Conservation (phyloP, 2,329 filamentous ascomycete species). For the Thielaviopsis punctulata region DNA sequence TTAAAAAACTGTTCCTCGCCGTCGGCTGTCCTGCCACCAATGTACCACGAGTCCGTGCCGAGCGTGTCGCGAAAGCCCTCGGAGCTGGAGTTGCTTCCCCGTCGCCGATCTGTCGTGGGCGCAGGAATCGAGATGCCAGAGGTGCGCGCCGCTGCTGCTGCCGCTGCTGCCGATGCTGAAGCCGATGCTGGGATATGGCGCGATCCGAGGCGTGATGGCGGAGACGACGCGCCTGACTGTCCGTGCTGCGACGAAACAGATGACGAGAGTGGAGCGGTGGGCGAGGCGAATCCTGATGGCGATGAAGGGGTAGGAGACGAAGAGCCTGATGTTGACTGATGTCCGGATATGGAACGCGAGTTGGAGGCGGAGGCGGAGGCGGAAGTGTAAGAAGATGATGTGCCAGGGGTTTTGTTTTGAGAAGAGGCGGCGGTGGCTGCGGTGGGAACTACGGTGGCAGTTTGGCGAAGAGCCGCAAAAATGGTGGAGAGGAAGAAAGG, state of each 20-base stretch:
- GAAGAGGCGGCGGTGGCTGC: conserved; percentile 18
- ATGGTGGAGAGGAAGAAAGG: conserved; percentile 40
- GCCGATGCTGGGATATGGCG: not conserved
- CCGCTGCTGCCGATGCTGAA: conserved; percentile 18
- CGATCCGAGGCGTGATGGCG: conserved; percentile 1
- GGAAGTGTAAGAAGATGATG: conserved; percentile 15
- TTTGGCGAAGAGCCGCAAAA: conserved; percentile 36
- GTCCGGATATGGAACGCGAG: no score
- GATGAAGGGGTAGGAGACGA: conserved; percentile 18
- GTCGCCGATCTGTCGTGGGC: conserved; percentile 23
- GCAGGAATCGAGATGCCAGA: conserved; percentile 24
- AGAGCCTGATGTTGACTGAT: conserved; percentile 16
- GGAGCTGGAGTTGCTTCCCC: conserved; percentile 58
- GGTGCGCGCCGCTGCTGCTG: conserved; percentile 15
- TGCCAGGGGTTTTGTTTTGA: conserved; percentile 20
- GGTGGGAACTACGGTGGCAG: conserved; percentile 23
- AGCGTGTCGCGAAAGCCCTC: conserved; percentile 60
- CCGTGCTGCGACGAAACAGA: conserved; percentile 14
- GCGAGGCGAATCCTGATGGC: conserved; percentile 11
- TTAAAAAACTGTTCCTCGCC: conserved; percentile 76
- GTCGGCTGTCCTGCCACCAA: conserved; percentile 55
- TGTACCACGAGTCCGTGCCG: conserved; percentile 65
- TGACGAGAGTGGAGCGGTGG: conserved; percentile 8
- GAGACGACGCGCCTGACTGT: conserved; percentile 12
- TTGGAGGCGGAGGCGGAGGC: conserved; percentile 13